Evolutionary conservation across 805 yeast species (phyloP).

Genomic region (Kodamaea nitidulidarum): DNA sequence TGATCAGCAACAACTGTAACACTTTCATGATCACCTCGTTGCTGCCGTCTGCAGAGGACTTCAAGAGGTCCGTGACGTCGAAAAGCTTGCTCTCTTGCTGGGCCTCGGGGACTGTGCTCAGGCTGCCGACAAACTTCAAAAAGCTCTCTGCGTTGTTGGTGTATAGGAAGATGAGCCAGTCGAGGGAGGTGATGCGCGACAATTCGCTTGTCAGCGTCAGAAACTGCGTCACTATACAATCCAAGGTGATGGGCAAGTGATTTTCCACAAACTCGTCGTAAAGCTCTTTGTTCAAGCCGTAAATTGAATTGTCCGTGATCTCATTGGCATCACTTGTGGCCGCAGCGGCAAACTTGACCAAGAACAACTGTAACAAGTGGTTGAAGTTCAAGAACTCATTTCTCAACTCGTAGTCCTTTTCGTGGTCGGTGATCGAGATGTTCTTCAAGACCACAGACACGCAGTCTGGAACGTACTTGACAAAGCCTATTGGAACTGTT

Average conservation of each 20-base stretch:
- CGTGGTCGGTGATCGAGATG: conserved; percentile 32
- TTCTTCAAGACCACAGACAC: conserved; percentile 58
- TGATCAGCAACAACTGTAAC: conserved; percentile 65
- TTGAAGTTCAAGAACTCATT: conserved; percentile 35
- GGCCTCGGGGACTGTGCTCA: conserved; percentile 1
- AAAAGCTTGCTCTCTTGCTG: conserved; percentile 16
- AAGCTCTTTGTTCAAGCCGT: conserved; percentile 38
- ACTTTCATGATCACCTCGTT: conserved; percentile 76
- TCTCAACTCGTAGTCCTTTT: conserved; percentile 34
- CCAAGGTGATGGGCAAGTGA: conserved; percentile 50
- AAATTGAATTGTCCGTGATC: conserved; percentile 51
- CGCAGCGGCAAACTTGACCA: conserved; percentile 28
- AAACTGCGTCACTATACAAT: conserved; percentile 64
- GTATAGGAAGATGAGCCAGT: conserved; percentile 85
- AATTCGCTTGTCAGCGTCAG: conserved; percentile 53
- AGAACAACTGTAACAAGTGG: conserved; percentile 28
- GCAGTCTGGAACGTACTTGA: conserved; percentile 70
- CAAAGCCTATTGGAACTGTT: conserved; percentile 71
- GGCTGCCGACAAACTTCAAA: conserved; percentile 22
- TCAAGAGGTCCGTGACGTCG: conserved; percentile 72
- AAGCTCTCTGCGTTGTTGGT: conserved; percentile 47
- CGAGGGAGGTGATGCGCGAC: conserved; percentile 78
- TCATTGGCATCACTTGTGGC: conserved; percentile 22
- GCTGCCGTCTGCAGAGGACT: conserved; percentile 64
- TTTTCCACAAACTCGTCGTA: conserved; percentile 39